phyloP scores from a whole-genome alignment of 2,329 filamentous ascomycete genomes.

The Pseudogymnoascus verrucosus region DNA sequence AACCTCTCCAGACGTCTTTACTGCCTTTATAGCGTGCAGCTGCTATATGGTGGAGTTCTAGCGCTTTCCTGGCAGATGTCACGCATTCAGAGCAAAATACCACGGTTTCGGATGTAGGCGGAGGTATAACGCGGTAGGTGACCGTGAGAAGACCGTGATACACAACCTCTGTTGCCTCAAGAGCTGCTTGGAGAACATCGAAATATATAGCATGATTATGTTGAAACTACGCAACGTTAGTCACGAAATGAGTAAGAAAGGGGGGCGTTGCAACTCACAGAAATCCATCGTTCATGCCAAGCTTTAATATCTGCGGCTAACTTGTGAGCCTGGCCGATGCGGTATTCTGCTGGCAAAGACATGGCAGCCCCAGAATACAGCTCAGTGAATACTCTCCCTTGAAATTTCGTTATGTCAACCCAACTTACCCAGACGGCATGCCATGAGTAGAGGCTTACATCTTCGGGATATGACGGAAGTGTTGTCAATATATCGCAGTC shows the following conservation, averaged over 20 bases:
- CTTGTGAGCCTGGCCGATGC: background rate
- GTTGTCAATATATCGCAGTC: constrained; percentile 16
- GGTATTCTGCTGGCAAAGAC: background rate
- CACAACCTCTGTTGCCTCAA: constrained; percentile 13
- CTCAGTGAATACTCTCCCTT: constrained; percentile 11
- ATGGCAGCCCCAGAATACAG: constrained; percentile 12
- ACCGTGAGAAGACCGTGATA: constrained; percentile 13
- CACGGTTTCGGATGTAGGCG: background rate
- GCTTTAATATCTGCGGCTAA: background rate
- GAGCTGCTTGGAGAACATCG: constrained; percentile 10
- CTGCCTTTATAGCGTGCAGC: constrained; percentile 6
- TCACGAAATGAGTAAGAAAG: background rate
- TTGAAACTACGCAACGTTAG: background rate
- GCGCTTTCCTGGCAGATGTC: constrained; percentile 11
- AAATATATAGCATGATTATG: background rate
- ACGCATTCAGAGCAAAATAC: constrained; percentile 16
- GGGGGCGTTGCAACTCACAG: background rate
- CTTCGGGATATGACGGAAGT: constrained; percentile 1
- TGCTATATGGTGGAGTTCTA: constrained; percentile 11
- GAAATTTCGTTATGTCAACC: constrained; percentile 12
- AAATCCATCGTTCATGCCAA: background rate
- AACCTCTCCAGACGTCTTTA: constrained; percentile 11
- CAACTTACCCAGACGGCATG: constrained; percentile 14
- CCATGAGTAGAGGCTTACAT: constrained; percentile 8
- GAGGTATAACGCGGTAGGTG: constrained; percentile 16